Conservation (phyloP, 2,329 filamentous ascomycete genomes). For the Biscogniauxia mediterranea region DNA sequence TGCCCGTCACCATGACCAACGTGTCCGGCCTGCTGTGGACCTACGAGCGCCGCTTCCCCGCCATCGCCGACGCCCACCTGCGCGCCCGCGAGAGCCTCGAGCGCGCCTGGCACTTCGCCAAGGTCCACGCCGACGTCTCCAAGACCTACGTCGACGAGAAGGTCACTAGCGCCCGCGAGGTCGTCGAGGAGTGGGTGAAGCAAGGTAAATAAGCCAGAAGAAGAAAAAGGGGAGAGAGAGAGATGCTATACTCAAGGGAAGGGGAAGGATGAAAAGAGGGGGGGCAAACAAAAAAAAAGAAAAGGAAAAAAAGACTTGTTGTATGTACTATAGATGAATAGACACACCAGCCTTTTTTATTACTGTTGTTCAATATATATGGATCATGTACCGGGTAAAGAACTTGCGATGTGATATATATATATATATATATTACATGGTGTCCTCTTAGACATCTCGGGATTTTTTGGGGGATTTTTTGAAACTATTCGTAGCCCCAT, state of each 20-base stretch:
- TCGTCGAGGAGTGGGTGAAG: conserved; percentile 84
- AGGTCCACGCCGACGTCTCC: conserved; percentile 69
- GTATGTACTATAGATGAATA: conserved; percentile 20
- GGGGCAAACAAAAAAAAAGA: not conserved
- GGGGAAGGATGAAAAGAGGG: not conserved
- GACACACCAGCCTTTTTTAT: conserved; percentile 1
- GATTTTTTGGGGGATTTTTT: too few species aligned
- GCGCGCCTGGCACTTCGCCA: conserved; percentile 70
- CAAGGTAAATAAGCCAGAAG: conserved; percentile 68
- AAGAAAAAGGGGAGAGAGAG: not conserved
- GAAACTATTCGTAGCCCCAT: too few species aligned
- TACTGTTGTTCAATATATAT: not conserved
- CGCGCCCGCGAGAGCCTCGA: conserved; percentile 66
- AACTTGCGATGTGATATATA: not conserved
- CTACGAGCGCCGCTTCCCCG: conserved; percentile 88
- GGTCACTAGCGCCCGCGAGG: conserved; percentile 71
- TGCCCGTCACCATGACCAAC: conserved; percentile 90
- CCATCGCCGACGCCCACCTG: conserved; percentile 77
- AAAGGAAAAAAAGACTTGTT: conserved; percentile 5
- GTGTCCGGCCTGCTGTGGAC: conserved; percentile 83
- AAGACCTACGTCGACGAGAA: conserved; percentile 76
- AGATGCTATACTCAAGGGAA: not conserved
- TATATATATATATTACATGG: too few species aligned
- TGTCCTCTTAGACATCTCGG: too few species aligned
- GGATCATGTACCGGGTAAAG: not conserved